These are phyloP conservation scores for Yamadazyma blattariae DNA, from an alignment of 1,139 yeast species.

Conservation along the genomic window DNA sequence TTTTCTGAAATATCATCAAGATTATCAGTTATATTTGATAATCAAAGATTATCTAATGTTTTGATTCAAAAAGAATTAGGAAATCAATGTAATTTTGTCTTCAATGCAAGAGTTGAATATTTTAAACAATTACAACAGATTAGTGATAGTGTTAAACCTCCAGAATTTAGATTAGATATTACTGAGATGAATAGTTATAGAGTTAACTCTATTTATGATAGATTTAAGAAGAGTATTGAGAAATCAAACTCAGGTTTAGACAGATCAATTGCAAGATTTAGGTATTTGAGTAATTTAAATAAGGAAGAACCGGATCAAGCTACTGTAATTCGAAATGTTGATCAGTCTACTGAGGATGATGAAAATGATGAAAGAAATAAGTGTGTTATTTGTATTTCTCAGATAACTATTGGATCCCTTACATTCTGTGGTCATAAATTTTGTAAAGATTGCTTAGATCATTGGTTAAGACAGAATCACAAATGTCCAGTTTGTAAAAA, in stretches of 20 bases:
- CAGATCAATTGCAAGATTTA: conserved; percentile 49
- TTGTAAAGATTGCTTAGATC: conserved; percentile 71
- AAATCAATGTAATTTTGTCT: conserved; percentile 58
- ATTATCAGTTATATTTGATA: conserved; percentile 32
- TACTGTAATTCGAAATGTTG: not conserved
- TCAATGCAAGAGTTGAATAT: conserved; percentile 75
- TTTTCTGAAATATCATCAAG: conserved; percentile 22
- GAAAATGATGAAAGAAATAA: conserved; percentile 28
- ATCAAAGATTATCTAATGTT: conserved; percentile 38
- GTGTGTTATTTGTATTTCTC: conserved; percentile 76
- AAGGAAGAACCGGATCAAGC: conserved; percentile 11
- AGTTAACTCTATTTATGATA: not conserved
- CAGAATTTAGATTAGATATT: conserved; percentile 20
- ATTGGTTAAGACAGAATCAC: conserved; percentile 58
- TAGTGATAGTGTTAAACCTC: conserved; percentile 67
- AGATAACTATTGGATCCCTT: conserved; percentile 70
- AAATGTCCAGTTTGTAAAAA: conserved; percentile 81
- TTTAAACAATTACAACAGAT: conserved; percentile 81
- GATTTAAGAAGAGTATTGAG: conserved; percentile 1
- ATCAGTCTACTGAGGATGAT: not conserved
- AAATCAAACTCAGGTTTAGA: conserved; percentile 20
- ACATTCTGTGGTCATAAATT: conserved; percentile 90
- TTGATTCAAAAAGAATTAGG: conserved; percentile 47
- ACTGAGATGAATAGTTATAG: conserved; percentile 14
- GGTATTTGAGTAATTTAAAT: conserved; percentile 56